Evolutionary conservation across 2,329 filamentous ascomycete species (phyloP).

Genomic region (Aspergillus terreus): DNA sequence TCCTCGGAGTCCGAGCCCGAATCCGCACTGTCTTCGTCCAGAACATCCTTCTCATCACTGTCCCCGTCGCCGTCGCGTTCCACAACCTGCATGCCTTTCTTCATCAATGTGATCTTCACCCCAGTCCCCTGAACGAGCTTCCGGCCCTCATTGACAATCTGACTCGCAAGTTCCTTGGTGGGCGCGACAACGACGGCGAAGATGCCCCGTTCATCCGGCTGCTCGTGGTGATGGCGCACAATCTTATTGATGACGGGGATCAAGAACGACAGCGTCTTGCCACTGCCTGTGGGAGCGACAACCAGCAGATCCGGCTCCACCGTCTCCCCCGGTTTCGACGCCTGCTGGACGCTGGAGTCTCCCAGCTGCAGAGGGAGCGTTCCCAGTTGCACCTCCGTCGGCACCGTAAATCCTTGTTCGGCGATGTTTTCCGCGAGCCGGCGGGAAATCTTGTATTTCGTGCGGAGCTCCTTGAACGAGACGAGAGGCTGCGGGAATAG

Average conservation of each 20-base stretch:
- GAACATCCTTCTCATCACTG: constrained; percentile 36
- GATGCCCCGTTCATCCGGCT: constrained; percentile 55
- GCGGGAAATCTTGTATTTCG: constrained; percentile 68
- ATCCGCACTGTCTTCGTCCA: constrained; percentile 35
- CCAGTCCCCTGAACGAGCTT: constrained; percentile 76
- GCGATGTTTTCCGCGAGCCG: constrained; percentile 73
- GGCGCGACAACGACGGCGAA: constrained; percentile 72
- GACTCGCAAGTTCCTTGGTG: constrained; percentile 75
- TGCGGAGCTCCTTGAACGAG: constrained; percentile 69
- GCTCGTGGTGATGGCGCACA: constrained; percentile 50
- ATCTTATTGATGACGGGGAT: constrained; percentile 81
- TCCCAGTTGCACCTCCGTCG: constrained; percentile 91
- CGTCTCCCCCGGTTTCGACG: constrained; percentile 25
- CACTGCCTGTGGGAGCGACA: constrained; percentile 90
- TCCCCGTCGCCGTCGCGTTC: constrained; percentile 42
- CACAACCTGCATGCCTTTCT: constrained; percentile 73
- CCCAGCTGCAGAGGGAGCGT: constrained; percentile 73
- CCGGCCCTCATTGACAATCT: constrained; percentile 77
- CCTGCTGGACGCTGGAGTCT: constrained; percentile 41
- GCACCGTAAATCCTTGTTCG: constrained; percentile 78
- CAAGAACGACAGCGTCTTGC: constrained; percentile 91
- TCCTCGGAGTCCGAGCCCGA: constrained; percentile 37
- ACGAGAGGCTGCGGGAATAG: constrained; percentile 77
- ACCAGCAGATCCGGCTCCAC: constrained; percentile 70
- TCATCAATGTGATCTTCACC: constrained; percentile 75